Base-by-base conservation (phyloP, 2,329 filamentous ascomycete genomes). In the Zopfia rhizophila region DNA sequence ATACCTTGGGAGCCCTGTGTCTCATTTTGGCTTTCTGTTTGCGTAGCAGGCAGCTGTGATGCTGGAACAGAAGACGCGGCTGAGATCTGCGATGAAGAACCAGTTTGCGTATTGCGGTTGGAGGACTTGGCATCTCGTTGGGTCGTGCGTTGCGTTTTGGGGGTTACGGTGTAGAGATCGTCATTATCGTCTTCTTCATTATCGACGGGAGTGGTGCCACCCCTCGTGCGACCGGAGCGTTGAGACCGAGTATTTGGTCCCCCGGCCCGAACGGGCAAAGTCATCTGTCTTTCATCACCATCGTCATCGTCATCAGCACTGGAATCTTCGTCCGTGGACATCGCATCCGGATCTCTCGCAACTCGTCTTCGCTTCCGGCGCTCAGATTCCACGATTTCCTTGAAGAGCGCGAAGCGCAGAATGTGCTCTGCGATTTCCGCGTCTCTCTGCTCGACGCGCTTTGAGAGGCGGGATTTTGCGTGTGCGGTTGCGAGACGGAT, bases 401-500 rank as follows among this genome's bases (percentile, higher is more conserved):
- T 97, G 82, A 99, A 99, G 24, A 99, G 81, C 2, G 94, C 95
- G 66, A 97, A 99, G 13, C 94, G 85, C 22, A 99, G 77, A 56
- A 99, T 96, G 7, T 85, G 82, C 70, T 99, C 93, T 7, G 94
- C 94, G 23, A 91, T 87, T 40, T 89, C 76, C 1, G 93, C 92
- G 70, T 99, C 94, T 43, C 87, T 86, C 69, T 96, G 89, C 56
- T 97, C 92, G 3, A 99, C 91, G 28, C 90, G 81, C 65, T 85
- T 91, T 1, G 91, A 96, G 5, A 99, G 79, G 21, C 94, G 85
- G 5, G 92, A 85, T 74, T 97, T 99, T 50, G 94, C 94, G 61
- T 99, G 94, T 1, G 94, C 94, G 0, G 93, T 97, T 4, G 94
- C 90, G 13, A 99, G 81, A 85, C 94, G 94, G 68, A 99, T 97